Base-by-base conservation (phyloP, 768 basidiomycete genomes). In the Cantharellus cinnabarinus region DNA sequence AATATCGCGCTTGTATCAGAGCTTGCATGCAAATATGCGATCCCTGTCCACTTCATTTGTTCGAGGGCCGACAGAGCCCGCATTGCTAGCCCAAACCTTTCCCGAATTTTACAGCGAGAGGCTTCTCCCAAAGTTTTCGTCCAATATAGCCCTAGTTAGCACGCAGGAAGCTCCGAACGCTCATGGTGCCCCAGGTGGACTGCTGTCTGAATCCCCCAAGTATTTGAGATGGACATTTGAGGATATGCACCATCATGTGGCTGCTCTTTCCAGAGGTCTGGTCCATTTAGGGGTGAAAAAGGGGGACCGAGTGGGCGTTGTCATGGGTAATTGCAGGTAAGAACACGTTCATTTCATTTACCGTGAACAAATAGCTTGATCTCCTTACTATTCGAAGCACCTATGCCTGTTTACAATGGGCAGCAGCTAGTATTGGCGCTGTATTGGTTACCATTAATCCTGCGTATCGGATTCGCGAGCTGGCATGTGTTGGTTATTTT, bases 271-370 rank as follows among this genome's bases (percentile, higher is more conserved):
- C 1, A 72, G 83, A 54, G 88, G 87, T 0, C 71, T 90, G 20
- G 60, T 87, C 10, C 69, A 68, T 1, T 70, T 89, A 71, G 85
- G 85, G 14, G 80, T 90, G 3, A 70, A 72, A 67, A 82, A 77
- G 66, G 87, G 88, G 0, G 85, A 88, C 63, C 73, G 87, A 4
- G 79, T 89, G 29, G 88, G 76, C 0, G 83, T 87, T 4, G 69
- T 89, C 42, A 86, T 89, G 85, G 87, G 86, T 3, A 90, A 89
- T 62, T 84, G 78, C 61, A 89, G 87, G 87, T 85, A 63, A 41
- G 71, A 41, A 7, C 52, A 7, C 7, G 37, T 37, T 35, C 44
- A 10, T 4, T 37, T 48, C 29, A n/a, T 29, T 42, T 38, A 38
- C 60, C 52, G 42, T 15, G 15, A 34, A 5, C 5, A 7, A 3